Base-by-base conservation (phyloP, 2,329 filamentous ascomycete genomes). In the Elsinoe batatas region DNA sequence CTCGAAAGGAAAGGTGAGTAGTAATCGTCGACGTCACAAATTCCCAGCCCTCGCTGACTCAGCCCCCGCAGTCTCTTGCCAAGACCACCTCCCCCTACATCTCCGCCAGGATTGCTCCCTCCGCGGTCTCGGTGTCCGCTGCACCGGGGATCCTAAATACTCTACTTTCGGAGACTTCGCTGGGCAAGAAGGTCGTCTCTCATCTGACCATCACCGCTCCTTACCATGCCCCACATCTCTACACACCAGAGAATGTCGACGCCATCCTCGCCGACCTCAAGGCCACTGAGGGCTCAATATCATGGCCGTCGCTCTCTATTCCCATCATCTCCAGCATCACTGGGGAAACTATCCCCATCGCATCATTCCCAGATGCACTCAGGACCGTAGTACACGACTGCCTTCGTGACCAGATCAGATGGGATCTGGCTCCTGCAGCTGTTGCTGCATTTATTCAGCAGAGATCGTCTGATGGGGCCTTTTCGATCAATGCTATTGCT, bases 211-310 rank as follows among this genome's bases (percentile, higher is more conserved):
- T 57, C 20, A 53, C 49, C 20, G 56, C 56, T 3, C 47, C 56
- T 3, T 57, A 53, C 35, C 56, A 57, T 43, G 56, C 56, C n/a
- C 13, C 18, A 26, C 56, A 57, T 47, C 56, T 57, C 13, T 57
- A 57, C 32, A 46, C 43, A 13, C 18, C 37, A 17, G 56, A 53
- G 32, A 49, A 57, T 40, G 40, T 57, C 40, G 56, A 57, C 3
- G 37, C 47, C 5, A 38, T 57, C 10, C 49, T 57, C 22, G 49
- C 49, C 30, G 54, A 56, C 20, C 42, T 56, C 35, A 49, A 38
- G 33, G 42, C 54, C 5, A 54, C 51, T 13, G 38, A 42, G 22
- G n/a, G 13, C 13, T 12, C 15, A n/a, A 22, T 32, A 6, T 17
- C 20, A 17, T 54, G 38, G 36, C 36, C 36, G 42, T 43, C 51